A percentile compares a stretch with the other conserved stretches of the same genome.
Evolutionary conservation across 148 eudicot species (phyloP).

Genomic region (Rhododendron molle): DNA sequence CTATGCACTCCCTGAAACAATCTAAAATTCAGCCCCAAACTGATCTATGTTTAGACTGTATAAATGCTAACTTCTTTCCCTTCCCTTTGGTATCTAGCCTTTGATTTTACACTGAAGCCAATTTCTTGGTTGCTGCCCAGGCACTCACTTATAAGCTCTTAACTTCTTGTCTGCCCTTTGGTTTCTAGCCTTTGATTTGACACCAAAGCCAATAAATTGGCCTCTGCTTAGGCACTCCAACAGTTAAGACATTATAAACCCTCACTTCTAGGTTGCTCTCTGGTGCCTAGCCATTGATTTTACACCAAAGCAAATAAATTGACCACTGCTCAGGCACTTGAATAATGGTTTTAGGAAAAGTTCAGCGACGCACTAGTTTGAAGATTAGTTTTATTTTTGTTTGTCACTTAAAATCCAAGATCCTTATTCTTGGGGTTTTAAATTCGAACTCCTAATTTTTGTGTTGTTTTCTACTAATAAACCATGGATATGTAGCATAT

Average conservation of each 20-base stretch:
- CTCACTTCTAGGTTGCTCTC: neutral
- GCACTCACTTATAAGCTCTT: neutral
- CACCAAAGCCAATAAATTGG: neutral
- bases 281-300: neutral
- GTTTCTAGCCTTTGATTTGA: neutral
- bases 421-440: neutral
- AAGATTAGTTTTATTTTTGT: neutral
- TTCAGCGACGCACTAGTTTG: neutral
- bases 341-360: neutral
- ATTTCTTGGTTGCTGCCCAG: neutral
- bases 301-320: neutral
- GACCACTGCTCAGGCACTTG: neutral
- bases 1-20: neutral
- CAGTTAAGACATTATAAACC: neutral
- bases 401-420: neutral
- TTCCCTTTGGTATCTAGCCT: neutral
- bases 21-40: neutral
- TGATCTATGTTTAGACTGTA: neutral
- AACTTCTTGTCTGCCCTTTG: neutral
- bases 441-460: neutral
- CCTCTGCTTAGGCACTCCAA: neutral
- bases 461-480: neutral
- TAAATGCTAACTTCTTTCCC: neutral
- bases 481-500: neutral
- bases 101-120: neutral